Conservation (phyloP, 2,329 filamentous ascomycete species). For the Paecilomyces fulvus region DNA sequence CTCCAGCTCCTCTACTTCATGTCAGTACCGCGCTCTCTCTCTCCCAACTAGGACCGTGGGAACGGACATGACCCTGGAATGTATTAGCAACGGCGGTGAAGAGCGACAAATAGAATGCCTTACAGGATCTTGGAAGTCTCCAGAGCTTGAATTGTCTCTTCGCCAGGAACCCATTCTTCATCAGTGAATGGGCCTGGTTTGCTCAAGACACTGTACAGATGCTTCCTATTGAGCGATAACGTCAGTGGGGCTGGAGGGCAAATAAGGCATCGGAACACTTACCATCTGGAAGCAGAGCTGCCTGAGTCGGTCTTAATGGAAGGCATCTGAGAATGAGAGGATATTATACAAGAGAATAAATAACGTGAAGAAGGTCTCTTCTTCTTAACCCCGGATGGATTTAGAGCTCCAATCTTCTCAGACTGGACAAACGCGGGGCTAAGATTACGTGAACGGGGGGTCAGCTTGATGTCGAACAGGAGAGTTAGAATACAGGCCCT, state of each 20-base stretch:
- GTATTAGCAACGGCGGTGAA: constrained; percentile 13
- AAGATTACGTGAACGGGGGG: background rate
- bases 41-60: constrained; percentile 5
- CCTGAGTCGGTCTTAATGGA: background rate
- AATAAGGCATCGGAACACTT: constrained; percentile 7
- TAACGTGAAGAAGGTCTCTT: background rate
- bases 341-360: background rate
- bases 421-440: background rate
- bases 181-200: constrained; percentile 75
- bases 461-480: background rate
- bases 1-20: constrained; percentile 69
- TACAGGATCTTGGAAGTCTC: constrained; percentile 69
- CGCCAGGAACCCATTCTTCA: constrained; percentile 46
- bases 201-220: constrained; percentile 72
- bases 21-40: constrained; percentile 18
- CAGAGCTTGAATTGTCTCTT: constrained; percentile 47
- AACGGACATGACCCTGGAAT: constrained; percentile 45
- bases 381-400: background rate
- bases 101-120: constrained; percentile 21
- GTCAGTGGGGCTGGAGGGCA: background rate
- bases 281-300: constrained; percentile 17
- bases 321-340: background rate
- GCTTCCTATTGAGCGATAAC: constrained; percentile 52
- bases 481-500: background rate
- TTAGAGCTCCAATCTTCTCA: background rate